phyloP scores from a whole-genome alignment of 495 filamentous ascomycete genomes.

The Lophiostoma macrostomum region DNA sequence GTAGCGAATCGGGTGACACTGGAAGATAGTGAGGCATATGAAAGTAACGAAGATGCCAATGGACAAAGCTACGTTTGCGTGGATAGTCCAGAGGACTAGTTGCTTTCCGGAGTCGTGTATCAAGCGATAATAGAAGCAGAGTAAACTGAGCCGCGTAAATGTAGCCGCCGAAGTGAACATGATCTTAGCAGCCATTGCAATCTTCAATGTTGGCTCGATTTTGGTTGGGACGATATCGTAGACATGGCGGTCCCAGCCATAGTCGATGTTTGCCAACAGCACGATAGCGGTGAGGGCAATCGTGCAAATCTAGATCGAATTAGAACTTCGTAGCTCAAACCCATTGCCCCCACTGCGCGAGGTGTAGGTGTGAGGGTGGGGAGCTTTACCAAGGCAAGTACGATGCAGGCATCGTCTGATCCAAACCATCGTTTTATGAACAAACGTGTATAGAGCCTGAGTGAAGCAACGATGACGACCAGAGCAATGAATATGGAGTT shows the following conservation, averaged over 20 bases:
- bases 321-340: no score
- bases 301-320: constrained; percentile 30
- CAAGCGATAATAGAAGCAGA: constrained; percentile 57
- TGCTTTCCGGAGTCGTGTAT: constrained; percentile 42
- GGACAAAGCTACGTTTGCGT: constrained; percentile 49
- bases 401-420: constrained; percentile 34
- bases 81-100: constrained; percentile 45
- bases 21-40: constrained; percentile 52
- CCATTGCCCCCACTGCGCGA: no score
- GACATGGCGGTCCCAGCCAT: constrained; percentile 56
- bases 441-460: constrained; percentile 36
- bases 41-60: constrained; percentile 47
- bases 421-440: constrained; percentile 37
- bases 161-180: constrained; percentile 53
- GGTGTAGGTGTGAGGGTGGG: neutral
- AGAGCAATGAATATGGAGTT: constrained; percentile 37
- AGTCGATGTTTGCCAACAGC: constrained; percentile 37
- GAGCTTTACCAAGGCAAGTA: constrained; percentile 28
- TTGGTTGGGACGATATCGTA: constrained; percentile 49
- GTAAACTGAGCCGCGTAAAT: constrained; percentile 56
- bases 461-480: constrained; percentile 27
- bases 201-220: constrained; percentile 36
- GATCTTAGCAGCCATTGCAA: constrained; percentile 53
- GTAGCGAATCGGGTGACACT: constrained; percentile 51
- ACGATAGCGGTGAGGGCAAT: constrained; percentile 34